phyloP scores from a whole-genome alignment of 371 early-diverging fungal genomes.

The Apophysomyces elegans region DNA sequence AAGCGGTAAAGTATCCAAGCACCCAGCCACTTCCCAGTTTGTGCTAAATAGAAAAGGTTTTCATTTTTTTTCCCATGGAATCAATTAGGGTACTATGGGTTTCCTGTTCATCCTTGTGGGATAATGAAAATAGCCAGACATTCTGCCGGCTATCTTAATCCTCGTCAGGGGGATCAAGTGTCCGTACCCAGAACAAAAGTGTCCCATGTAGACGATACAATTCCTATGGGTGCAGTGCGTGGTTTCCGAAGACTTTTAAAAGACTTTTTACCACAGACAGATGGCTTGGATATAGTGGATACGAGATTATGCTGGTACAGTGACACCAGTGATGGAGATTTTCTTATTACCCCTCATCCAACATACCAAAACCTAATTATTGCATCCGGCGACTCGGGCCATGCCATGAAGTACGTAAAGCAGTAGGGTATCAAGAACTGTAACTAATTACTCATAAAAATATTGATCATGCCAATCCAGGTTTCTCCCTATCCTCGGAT shows the following conservation, averaged over 20 bases:
- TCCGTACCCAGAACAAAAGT: constrained; percentile 32
- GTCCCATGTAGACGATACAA: constrained; percentile 25
- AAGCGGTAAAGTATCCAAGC: constrained; percentile 26
- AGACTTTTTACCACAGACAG: constrained; percentile 25
- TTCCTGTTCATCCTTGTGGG: constrained; percentile 21
- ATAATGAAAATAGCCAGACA: constrained; percentile 24
- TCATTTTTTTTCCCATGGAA: too few species aligned
- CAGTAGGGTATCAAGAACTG: not conserved
- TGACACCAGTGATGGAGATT: constrained; percentile 45
- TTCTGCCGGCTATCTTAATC: constrained; percentile 20
- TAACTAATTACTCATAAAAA: not conserved
- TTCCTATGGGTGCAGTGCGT: constrained; percentile 24
- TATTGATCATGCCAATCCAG: constrained; percentile 11
- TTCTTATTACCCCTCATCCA: constrained; percentile 42
- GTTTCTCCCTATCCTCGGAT: constrained; percentile 38
- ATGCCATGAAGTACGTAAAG: constrained; percentile 40
- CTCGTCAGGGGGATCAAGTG: constrained; percentile 17
- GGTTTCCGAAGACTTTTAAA: constrained; percentile 23
- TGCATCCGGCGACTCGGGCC: constrained; percentile 46
- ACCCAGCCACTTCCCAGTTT: too few species aligned
- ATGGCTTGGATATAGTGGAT: constrained; percentile 17
- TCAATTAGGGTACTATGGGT: constrained; percentile 20
- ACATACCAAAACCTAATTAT: constrained; percentile 33
- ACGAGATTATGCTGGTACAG: constrained; percentile 33
- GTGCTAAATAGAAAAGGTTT: too few species aligned